Percentiles rank a stretch among this genome's conserved stretches.
phyloP scores from a whole-genome alignment of 2,329 filamentous ascomycete species.

The Huntiella abstrusa region DNA sequence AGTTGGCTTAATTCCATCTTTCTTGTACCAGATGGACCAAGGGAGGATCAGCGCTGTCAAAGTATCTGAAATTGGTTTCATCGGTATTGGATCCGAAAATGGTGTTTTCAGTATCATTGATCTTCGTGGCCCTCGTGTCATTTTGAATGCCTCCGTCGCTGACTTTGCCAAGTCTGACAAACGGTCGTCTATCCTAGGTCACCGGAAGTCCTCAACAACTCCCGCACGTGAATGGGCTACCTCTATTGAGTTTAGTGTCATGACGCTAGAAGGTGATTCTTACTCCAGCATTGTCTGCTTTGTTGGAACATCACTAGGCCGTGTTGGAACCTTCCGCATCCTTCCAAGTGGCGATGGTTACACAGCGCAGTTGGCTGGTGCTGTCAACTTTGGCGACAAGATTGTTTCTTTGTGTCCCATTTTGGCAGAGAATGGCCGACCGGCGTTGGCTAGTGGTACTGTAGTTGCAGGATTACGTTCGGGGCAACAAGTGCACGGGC shows the following conservation, averaged over 20 bases:
- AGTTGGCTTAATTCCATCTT: slow-evolving; percentile 63
- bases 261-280: slow-evolving; percentile 83
- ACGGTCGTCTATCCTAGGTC: slow-evolving; percentile 40
- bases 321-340: slow-evolving; percentile 77
- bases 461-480: slow-evolving; percentile 59
- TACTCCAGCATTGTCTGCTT: slow-evolving; percentile 92
- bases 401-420: slow-evolving; percentile 67
- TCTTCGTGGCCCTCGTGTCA: slow-evolving; percentile 67
- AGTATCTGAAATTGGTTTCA: slow-evolving; percentile 83
- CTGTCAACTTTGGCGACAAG: slow-evolving; percentile 44
- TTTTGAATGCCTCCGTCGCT: slow-evolving; percentile 52
- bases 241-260: slow-evolving; percentile 72
- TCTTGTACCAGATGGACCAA: slow-evolving; percentile 34
- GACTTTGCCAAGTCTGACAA: slow-evolving; percentile 66
- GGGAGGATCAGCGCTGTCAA: slow-evolving; percentile 63
- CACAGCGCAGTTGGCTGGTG: slow-evolving; percentile 50
- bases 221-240: slow-evolving; percentile 53
- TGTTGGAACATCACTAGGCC: slow-evolving; percentile 71
- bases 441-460: slow-evolving; percentile 55
- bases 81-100: slow-evolving; percentile 68
- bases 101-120: slow-evolving; percentile 72
- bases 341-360: slow-evolving; percentile 60
- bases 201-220: slow-evolving; percentile 14
- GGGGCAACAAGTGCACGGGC: slow-evolving; percentile 59
- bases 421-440: slow-evolving; percentile 54